phyloP scores from a whole-genome alignment of 306 rosid species.

The Lithocarpus polystachyus region DNA sequence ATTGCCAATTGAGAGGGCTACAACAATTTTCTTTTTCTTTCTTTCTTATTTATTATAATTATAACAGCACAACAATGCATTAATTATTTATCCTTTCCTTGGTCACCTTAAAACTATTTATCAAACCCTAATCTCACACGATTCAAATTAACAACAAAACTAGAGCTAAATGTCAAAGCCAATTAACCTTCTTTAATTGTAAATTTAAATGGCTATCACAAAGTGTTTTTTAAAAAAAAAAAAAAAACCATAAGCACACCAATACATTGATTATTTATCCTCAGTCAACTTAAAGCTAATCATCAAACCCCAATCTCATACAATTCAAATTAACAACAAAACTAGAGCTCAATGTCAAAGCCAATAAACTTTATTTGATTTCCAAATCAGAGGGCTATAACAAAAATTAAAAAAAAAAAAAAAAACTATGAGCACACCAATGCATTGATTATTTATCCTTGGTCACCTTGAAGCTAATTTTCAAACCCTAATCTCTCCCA shows the following conservation, averaged over 20 bases:
- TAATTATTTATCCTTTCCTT: not conserved
- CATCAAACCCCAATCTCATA: not conserved
- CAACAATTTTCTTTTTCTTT: not conserved
- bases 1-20: not conserved
- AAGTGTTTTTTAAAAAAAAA: not conserved
- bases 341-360: not conserved
- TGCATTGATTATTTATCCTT: not conserved
- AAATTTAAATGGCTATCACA: not conserved
- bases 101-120: not conserved
- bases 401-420: not conserved
- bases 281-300: not conserved
- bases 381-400: not conserved
- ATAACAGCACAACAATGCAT: not conserved
- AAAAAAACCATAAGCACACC: not conserved
- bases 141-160: not conserved
- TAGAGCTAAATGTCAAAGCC: not conserved
- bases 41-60: not conserved
- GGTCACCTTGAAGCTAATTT: not conserved
- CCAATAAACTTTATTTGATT: not conserved
- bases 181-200: not conserved
- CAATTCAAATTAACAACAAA: not conserved
- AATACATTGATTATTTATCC: not conserved
- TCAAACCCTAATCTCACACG: not conserved
- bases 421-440: not conserved
- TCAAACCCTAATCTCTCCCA: not conserved